Conservation (phyloP, 2,329 filamentous ascomycete species). For the Apiospora pterosperma region DNA sequence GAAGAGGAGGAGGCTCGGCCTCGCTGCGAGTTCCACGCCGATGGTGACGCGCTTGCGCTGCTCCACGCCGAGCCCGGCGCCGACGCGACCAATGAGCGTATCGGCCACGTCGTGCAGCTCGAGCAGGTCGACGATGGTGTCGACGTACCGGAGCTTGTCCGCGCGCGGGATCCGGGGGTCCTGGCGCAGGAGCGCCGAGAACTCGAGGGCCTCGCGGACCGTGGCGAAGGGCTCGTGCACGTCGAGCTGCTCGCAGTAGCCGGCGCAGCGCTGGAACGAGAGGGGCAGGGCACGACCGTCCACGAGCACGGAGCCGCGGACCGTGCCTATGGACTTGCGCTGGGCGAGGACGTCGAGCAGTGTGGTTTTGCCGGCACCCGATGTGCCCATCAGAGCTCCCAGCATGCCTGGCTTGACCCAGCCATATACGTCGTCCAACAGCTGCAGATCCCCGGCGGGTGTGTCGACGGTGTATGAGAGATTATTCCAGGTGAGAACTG, state of each 20-base stretch:
- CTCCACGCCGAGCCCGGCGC: slow-evolving; percentile 47
- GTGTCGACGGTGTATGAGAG: slow-evolving; percentile 29
- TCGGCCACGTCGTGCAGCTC: slow-evolving; percentile 67
- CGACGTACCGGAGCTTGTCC: slow-evolving; percentile 66
- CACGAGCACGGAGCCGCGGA: slow-evolving; percentile 48
- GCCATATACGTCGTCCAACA: slow-evolving; percentile 56
- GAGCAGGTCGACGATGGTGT: slow-evolving; percentile 63
- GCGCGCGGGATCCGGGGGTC: slow-evolving; percentile 49
- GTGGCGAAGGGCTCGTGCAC: slow-evolving; percentile 65
- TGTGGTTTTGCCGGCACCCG: slow-evolving; percentile 60
- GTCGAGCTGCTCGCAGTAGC: slow-evolving; percentile 71
- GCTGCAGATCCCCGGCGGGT: slow-evolving; percentile 47
- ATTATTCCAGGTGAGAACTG: slow-evolving; percentile 6
- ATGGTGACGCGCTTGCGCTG: slow-evolving; percentile 79
- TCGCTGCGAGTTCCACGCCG: slow-evolving; percentile 79
- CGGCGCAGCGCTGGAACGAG: slow-evolving; percentile 66
- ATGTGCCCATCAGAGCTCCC: slow-evolving; percentile 63
- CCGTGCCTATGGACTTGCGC: slow-evolving; percentile 30
- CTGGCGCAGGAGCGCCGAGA: slow-evolving; percentile 63
- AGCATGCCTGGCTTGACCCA: slow-evolving; percentile 63
- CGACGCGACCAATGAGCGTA: slow-evolving; percentile 63
- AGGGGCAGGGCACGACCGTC: slow-evolving; percentile 59
- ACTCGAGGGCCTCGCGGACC: slow-evolving; percentile 62
- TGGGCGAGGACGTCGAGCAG: slow-evolving; percentile 66
- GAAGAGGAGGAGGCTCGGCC: slow-evolving; percentile 69